Conservation (phyloP, 495 filamentous ascomycete species). For the Daldinia decipiens region DNA sequence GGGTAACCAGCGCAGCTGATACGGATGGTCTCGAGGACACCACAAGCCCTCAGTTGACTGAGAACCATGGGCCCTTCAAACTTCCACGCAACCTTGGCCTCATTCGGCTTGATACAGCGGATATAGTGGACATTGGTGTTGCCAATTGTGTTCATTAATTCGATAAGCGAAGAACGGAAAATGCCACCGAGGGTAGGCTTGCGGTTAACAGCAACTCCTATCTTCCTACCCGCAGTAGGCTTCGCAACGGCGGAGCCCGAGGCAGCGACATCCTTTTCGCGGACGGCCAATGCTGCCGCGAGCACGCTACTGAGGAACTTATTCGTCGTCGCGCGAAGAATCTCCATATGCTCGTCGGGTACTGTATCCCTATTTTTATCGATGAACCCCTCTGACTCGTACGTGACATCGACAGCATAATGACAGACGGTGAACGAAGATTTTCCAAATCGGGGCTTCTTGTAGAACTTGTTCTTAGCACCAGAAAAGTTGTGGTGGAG, state of each 20-base stretch:
- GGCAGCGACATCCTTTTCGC: conserved; percentile 84
- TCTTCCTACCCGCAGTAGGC: conserved; percentile 78
- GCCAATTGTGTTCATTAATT: conserved; percentile 97
- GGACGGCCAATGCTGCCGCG: conserved; percentile 81
- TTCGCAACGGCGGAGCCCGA: conserved; percentile 76
- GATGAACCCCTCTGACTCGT: conserved; percentile 99
- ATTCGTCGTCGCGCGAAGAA: conserved; percentile 86
- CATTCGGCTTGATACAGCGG: conserved; percentile 98
- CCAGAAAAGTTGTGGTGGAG: conserved; percentile 92
- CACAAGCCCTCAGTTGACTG: conserved; percentile 95
- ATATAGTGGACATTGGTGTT: conserved; percentile 99
- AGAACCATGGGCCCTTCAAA: conserved; percentile 99
- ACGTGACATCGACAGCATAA: conserved; percentile 98
- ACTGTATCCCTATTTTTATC: conserved; percentile 99
- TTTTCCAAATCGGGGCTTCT: conserved; percentile 97
- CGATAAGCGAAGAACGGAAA: conserved; percentile 97
- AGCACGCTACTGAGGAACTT: conserved; percentile 86
- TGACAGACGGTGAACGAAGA: conserved; percentile 98
- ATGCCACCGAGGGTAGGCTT: conserved; percentile 98
- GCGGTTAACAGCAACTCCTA: conserved; percentile 89
- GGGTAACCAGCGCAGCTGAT: conserved; percentile 99
- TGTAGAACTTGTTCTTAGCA: conserved; percentile 97
- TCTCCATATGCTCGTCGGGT: conserved; percentile 96
- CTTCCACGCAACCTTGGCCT: conserved; percentile 96
- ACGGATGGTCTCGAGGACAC: conserved; percentile 97